Evolutionary conservation across 306 rosid genomes (phyloP), one percentile per base, ranked within the genome.

Genomic region (Boehmeria nivea): DNA sequence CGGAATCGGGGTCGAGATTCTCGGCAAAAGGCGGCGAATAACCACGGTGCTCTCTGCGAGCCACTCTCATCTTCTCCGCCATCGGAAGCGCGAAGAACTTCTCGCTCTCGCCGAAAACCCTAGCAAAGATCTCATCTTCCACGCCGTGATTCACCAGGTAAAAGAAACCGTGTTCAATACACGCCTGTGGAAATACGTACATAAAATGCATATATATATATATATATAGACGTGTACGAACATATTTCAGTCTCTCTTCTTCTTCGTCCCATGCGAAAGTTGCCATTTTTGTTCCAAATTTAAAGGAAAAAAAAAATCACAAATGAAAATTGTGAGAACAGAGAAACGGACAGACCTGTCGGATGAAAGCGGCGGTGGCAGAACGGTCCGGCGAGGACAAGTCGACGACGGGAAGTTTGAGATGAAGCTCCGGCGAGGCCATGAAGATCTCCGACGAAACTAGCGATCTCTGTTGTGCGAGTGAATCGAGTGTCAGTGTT

Each of bases 71-170:
- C 77, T 90, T 90, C 14, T 61, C 71, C 4, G 69, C 75, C 11
- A 74, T 15, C 14, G 88, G 91, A 5, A 84, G 84, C 12, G 84
- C 63, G 73, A 90, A 90, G 57, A 86, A 76, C 9, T 72, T 59
- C 27, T 56, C 54, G 65, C 91, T 90, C 28, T 80, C 66, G 1
- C 61, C 49, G 31, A 90, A 84, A 51, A 69, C 74, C 43, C 57
- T 28, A 6, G 34, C 61, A 38, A 74, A 10, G 45, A 80, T 55
- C 61, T 80, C 75, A 0, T 77, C 39, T 51, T 80, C 88, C 14
- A 90, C 77, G 12, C 95, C 94, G 23, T 87, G 94, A 63, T 90
- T 90, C 64, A 90, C 73, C 15, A 90, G 58, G 78, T 90, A 84
- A 47, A 90, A 90, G 84, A 90, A 90, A 12, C 95, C 98, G 58